Evolutionary conservation across 2,329 filamentous ascomycete genomes (phyloP).

Genomic region (Coleophoma crateriformis): DNA sequence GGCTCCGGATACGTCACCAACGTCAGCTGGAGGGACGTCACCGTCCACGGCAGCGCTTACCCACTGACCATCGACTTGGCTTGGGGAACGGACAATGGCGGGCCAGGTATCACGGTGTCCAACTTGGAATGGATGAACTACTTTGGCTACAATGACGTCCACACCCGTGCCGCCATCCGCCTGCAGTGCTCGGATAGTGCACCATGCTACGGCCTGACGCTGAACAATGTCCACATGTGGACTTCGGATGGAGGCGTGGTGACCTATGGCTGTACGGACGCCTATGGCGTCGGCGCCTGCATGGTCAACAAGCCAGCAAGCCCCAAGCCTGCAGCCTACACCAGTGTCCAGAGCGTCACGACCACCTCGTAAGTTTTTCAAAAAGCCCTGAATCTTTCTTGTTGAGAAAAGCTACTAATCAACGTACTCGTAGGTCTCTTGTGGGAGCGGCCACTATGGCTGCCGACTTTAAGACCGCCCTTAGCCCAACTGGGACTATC

Average conservation of each 20-base stretch:
- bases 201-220: conserved; percentile 47
- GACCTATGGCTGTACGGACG: conserved; percentile 40
- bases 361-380: background rate
- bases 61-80: conserved; percentile 48
- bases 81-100: conserved; percentile 46
- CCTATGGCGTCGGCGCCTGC: conserved; percentile 42
- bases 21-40: conserved; percentile 49
- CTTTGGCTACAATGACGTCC: conserved; percentile 39
- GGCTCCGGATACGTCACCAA: conserved; percentile 47
- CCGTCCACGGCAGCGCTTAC: conserved; percentile 54
- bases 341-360: background rate
- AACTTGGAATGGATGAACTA: conserved; percentile 51
- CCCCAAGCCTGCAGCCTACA: background rate
- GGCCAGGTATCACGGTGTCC: conserved; percentile 46
- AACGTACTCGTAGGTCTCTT: no score
- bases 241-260: conserved; percentile 37
- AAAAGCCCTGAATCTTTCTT: no score
- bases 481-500: no score
- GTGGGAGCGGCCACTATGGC: no score
- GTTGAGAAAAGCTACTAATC: no score
- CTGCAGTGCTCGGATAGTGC: conserved; percentile 41
- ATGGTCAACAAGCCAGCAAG: conserved; percentile 22
- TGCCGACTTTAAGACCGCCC: no score
- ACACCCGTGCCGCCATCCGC: conserved; percentile 47
- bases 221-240: conserved; percentile 47